A percentile compares a stretch with the other conserved stretches of the same genome.
Conservation (phyloP, 768 basidiomycete genomes). For the Boletus vinaceobasis region DNA sequence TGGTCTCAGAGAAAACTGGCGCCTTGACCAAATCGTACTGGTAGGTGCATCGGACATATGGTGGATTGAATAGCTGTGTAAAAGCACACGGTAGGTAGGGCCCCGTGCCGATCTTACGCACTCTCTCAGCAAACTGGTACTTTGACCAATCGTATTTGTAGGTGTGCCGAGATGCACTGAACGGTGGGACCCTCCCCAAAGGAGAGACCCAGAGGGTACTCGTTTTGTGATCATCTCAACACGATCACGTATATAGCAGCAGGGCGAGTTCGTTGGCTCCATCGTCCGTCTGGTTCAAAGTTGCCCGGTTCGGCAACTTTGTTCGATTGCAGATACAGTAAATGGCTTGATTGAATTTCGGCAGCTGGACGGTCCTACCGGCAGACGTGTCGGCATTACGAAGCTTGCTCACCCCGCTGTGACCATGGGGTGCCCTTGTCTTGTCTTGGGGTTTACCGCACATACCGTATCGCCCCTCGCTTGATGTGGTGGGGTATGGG, state of each 20-base stretch:
- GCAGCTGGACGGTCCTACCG: neutral
- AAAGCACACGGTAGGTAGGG: neutral
- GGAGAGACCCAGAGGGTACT: neutral
- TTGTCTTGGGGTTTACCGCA: neutral
- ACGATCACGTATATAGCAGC: neutral
- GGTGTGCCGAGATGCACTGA: neutral
- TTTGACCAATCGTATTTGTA: neutral
- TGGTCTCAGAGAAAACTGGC: neutral
- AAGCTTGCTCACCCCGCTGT: neutral
- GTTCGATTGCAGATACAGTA: neutral
- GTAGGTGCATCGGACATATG: neutral
- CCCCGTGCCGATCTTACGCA: neutral
- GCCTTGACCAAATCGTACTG: neutral
- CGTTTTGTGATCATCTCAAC: neutral
- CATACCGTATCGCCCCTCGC: neutral
- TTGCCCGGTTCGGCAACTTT: constrained; percentile 3
- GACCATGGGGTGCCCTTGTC: neutral
- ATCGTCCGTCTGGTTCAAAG: constrained; percentile 5
- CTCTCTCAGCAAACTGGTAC: too few relatives aligned
- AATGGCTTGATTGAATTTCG: constrained; percentile 7
- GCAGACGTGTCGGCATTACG: neutral
- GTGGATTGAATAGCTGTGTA: neutral
- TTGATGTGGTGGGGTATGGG: constrained; percentile 1
- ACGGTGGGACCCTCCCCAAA: too few relatives aligned
- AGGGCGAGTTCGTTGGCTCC: neutral